These are phyloP conservation scores for Fusarium aywerte DNA, from an alignment of 2,329 filamentous ascomycete species.

Conservation along the genomic window DNA sequence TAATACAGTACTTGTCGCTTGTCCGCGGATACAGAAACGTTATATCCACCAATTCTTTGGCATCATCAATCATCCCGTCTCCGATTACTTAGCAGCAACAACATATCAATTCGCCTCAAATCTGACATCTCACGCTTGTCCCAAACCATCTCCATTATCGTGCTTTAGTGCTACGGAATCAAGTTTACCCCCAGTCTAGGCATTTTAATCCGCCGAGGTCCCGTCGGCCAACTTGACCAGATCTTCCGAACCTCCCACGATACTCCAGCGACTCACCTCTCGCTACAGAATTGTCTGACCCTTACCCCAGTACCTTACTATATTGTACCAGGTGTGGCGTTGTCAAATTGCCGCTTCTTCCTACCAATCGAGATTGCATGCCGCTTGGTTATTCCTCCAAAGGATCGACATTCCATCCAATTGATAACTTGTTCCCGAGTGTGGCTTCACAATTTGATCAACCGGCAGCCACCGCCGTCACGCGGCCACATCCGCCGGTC, in stretches of 20 bases:
- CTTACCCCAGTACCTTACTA: too few relatives aligned
- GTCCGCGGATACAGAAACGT: background rate
- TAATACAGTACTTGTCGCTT: background rate
- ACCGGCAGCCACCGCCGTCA: background rate
- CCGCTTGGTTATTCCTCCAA: background rate
- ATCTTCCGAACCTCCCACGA: background rate
- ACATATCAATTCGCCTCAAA: background rate
- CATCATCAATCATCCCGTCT: too few relatives aligned
- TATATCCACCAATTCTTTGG: conserved; percentile 3
- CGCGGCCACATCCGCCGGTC: background rate
- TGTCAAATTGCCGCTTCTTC: background rate
- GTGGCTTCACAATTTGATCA: background rate
- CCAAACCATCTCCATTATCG: background rate
- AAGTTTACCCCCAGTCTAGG: conserved; percentile 9
- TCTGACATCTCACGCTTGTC: conserved; percentile 3
- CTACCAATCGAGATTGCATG: background rate
- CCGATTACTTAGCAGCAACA: background rate
- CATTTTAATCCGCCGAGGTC: background rate
- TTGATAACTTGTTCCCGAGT: background rate
- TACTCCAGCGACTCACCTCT: too few relatives aligned
- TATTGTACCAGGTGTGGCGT: background rate
- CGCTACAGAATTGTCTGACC: too few relatives aligned
- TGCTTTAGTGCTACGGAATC: background rate
- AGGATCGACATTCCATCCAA: background rate
- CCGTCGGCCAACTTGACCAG: conserved; percentile 2